phyloP scores from a whole-genome alignment of 441 rosid genomes.

The Adansonia gregorii region DNA sequence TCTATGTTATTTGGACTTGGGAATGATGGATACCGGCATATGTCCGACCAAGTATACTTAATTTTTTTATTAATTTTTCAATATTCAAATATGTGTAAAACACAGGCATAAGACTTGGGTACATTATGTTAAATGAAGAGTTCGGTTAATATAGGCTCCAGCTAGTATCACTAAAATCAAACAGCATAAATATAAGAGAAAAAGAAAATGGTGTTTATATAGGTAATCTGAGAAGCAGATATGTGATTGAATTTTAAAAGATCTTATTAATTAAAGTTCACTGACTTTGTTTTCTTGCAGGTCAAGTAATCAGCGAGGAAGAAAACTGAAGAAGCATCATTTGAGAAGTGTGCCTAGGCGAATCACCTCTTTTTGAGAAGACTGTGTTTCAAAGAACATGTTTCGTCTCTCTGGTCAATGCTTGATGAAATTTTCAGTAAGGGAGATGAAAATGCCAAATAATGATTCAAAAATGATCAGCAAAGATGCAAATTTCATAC shows the following conservation, averaged over 20 bases:
- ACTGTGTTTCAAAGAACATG: not conserved
- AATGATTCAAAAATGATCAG: not conserved
- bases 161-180: not conserved
- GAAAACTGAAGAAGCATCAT: slow-evolving; percentile 72
- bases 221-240: not conserved
- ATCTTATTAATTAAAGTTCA: not conserved
- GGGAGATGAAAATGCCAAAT: not conserved
- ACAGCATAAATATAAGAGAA: not conserved
- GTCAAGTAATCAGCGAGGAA: slow-evolving; percentile 61
- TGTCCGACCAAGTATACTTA: too few species aligned
- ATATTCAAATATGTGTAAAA: too few species aligned
- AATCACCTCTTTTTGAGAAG: slow-evolving; percentile 32
- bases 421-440: not conserved
- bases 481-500: not conserved
- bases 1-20: too few species aligned
- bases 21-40: too few species aligned
- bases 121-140: too few species aligned
- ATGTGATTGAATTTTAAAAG: not conserved
- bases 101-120: too few species aligned
- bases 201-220: not conserved
- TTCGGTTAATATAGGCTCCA: not conserved
- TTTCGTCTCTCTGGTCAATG: not conserved
- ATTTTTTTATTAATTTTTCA: too few species aligned
- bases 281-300: slow-evolving; percentile 38
- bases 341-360: slow-evolving; percentile 38